These are phyloP conservation scores for Barnettozyma sp. DNA, from an alignment of 805 yeast species.

Conservation along the genomic window DNA sequence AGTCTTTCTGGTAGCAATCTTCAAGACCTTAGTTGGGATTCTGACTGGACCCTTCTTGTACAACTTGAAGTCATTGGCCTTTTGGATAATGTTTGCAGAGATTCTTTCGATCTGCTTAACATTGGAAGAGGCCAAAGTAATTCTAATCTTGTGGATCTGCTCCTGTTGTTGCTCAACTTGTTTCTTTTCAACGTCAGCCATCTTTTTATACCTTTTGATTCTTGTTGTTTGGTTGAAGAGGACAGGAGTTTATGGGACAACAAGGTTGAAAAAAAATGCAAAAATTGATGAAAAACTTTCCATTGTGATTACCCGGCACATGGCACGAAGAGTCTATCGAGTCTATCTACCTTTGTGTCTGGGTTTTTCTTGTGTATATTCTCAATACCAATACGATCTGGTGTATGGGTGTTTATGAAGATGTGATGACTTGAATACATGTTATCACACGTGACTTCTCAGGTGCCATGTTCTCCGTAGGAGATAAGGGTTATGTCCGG, in stretches of 20 bases:
- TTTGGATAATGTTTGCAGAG: slow-evolving; percentile 80
- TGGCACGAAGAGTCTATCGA: too few species aligned
- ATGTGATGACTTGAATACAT: neutral
- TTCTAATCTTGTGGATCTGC: slow-evolving; percentile 94
- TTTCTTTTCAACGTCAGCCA: slow-evolving; percentile 83
- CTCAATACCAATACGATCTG: too few species aligned
- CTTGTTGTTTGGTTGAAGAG: slow-evolving; percentile 27
- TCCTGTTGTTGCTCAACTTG: slow-evolving; percentile 76
- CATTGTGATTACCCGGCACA: too few species aligned
- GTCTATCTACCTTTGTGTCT: too few species aligned
- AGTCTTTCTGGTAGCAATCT: slow-evolving; percentile 99
- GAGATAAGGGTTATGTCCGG: slow-evolving; percentile 7
- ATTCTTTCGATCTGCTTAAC: slow-evolving; percentile 97
- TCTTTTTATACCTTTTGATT: slow-evolving; percentile 42
- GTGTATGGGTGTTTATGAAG: neutral
- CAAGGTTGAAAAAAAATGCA: too few species aligned
- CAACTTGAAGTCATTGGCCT: slow-evolving; percentile 77
- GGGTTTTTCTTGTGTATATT: too few species aligned
- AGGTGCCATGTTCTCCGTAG: slow-evolving; percentile 1
- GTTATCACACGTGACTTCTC: neutral
- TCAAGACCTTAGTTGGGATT: slow-evolving; percentile 98
- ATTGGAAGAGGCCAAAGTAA: slow-evolving; percentile 97
- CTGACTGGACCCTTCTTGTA: slow-evolving; percentile 99
- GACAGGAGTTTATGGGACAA: too few species aligned
- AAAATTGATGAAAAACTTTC: too few species aligned